Conservation (phyloP, 2,329 filamentous ascomycete species). For the Basipetospora chlamydospora region DNA sequence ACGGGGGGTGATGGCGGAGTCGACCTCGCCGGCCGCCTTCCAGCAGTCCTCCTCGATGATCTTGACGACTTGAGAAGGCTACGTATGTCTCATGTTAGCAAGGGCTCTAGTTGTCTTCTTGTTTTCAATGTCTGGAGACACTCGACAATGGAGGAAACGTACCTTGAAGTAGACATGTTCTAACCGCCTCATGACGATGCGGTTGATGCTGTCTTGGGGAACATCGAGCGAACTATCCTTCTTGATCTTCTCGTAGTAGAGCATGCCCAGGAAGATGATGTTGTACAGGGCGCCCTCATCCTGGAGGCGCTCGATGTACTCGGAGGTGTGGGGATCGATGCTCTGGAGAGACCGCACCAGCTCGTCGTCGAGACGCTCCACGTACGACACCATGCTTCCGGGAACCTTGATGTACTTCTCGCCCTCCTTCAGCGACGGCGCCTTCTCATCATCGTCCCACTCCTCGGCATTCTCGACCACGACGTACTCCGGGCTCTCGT, state of each 20-base stretch:
- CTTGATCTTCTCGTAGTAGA: slow-evolving; percentile 75
- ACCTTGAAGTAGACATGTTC: slow-evolving; percentile 99
- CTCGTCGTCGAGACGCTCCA: slow-evolving; percentile 93
- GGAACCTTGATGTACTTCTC: slow-evolving; percentile 82
- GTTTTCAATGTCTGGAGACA: too few relatives aligned
- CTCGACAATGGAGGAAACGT: slow-evolving; percentile 12
- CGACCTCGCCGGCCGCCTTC: slow-evolving; percentile 60
- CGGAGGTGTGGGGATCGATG: slow-evolving; percentile 95
- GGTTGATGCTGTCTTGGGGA: slow-evolving; percentile 78
- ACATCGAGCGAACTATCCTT: slow-evolving; percentile 56
- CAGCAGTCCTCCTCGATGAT: slow-evolving; percentile 91
- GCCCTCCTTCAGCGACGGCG: slow-evolving; percentile 55
- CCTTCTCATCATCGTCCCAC: slow-evolving; percentile 98
- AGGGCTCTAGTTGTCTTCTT: too few relatives aligned
- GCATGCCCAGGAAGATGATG: slow-evolving; percentile 72
- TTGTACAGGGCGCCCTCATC: slow-evolving; percentile 88
- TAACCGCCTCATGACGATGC: slow-evolving; percentile 80
- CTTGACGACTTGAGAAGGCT: slow-evolving; percentile 80
- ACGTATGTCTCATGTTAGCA: slow-evolving; percentile 5
- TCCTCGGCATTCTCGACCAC: slow-evolving; percentile 89
- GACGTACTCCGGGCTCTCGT: slow-evolving; percentile 64
- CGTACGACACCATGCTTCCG: slow-evolving; percentile 84
- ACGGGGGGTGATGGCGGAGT: slow-evolving; percentile 72
- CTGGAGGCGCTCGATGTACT: slow-evolving; percentile 90
- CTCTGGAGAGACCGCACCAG: slow-evolving; percentile 92